Base-by-base conservation (phyloP, 257 asterid species). In the Salvia splendens region DNA sequence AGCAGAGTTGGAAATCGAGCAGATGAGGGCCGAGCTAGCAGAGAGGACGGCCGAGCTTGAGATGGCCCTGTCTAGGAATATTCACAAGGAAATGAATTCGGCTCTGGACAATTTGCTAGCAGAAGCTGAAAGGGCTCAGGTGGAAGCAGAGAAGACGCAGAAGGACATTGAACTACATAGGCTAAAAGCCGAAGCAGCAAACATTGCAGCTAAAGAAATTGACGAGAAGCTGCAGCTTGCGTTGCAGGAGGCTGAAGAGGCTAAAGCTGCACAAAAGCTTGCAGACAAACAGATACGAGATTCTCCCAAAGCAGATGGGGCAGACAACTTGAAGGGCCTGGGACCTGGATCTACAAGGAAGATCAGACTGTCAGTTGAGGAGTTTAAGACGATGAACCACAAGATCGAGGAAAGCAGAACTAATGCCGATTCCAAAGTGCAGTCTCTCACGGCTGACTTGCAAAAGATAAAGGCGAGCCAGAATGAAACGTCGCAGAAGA, bases 221-320 rank as follows among this genome's bases (percentile, higher is more conserved):
- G 95, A 89, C 43, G 75, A 81, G 67, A 83, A 77, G 68, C 80
- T 92, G 45, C 64, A 79, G 67, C 40, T 69, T 12, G 87, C 84
- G 10, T 9, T 75, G 0, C 61, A 73, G 46, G 92, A 82, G 47
- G 86, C 78, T 0, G 85, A 81, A 73, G 80, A 61, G 14, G 95
- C 92, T 1, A 81, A 81, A 67, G 87, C 65, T 8, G 92, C 96
- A 4, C 85, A 80, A 56, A 81, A 68, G 67, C 76, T 74, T 12
- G 88, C 95, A 0, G 89, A 76, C 20, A 88, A 83, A 10, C 77
- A 75, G 53, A 82, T 87, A 41, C 82, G 75, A 14, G 56, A 64
- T 50, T 75, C 96, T 35, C 75, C 79, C 0, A 78, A 60, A 71
- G 45, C 52, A 4, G 79, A 77, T 14, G 65, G 51, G 10, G 68